Conservation (phyloP, 805 yeast species). For the Starmera amethionina region DNA sequence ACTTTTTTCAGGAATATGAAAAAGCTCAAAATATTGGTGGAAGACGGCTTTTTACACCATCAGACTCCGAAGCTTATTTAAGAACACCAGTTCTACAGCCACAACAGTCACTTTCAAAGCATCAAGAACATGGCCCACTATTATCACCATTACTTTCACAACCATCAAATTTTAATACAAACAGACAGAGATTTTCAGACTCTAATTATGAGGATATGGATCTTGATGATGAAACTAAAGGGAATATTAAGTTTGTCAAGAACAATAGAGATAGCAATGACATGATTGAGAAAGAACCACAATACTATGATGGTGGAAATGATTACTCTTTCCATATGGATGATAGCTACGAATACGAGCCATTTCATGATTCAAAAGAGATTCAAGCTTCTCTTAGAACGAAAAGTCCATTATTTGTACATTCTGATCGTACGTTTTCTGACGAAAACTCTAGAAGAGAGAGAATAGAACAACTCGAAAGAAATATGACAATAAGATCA, state of each 20-base stretch:
- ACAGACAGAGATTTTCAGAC: conserved; percentile 6
- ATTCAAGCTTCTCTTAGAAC: no score
- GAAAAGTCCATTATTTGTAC: no score
- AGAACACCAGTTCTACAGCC: background rate
- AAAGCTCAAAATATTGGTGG: conserved; percentile 9
- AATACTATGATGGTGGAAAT: conserved; percentile 2
- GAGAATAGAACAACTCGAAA: conserved; percentile 10
- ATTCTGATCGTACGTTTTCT: background rate
- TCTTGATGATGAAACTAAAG: conserved; percentile 18
- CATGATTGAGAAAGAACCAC: conserved; percentile 7
- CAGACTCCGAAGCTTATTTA: background rate
- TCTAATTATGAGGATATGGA: conserved; percentile 23
- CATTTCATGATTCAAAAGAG: no score
- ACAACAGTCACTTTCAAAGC: conserved; percentile 1
- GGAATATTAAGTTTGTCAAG: conserved; percentile 9
- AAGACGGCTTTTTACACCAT: conserved; percentile 1
- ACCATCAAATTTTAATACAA: conserved; percentile 8
- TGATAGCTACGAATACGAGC: no score
- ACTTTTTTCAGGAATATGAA: background rate
- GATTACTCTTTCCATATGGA: conserved; percentile 1
- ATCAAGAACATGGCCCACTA: conserved; percentile 4
- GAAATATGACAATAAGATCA: conserved; percentile 11
- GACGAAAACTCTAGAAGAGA: conserved; percentile 3
- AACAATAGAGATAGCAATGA: conserved; percentile 4
- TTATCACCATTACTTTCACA: conserved; percentile 5